Percentiles rank a stretch among this genome's conserved stretches.
These are phyloP conservation scores for Termitomyces sp. DNA, from an alignment of 768 basidiomycete species.

Conservation along the genomic window DNA sequence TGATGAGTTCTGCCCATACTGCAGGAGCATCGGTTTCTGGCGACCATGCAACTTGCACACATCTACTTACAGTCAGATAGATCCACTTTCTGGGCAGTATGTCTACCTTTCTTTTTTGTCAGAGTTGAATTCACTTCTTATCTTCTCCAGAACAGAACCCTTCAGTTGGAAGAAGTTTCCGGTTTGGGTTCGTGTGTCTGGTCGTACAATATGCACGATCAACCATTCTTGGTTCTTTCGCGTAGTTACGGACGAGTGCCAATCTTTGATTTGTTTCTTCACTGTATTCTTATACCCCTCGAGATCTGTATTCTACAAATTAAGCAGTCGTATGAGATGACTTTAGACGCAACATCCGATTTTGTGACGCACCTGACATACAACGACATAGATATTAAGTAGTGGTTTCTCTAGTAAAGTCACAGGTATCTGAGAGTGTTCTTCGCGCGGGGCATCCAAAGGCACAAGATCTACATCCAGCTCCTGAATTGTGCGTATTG, in stretches of 20 bases:
- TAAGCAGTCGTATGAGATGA: slow-evolving; percentile 10
- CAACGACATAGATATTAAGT: slow-evolving; percentile 79
- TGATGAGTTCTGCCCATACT: slow-evolving; percentile 83
- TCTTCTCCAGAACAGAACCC: slow-evolving; percentile 81
- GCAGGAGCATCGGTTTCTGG: slow-evolving; percentile 67
- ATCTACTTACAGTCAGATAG: slow-evolving; percentile 40
- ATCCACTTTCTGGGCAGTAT: slow-evolving; percentile 1
- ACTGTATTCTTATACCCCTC: slow-evolving; percentile 76
- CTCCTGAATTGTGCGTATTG: slow-evolving; percentile 83
- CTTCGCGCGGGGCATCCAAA: slow-evolving; percentile 65
- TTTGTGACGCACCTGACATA: slow-evolving; percentile 69
- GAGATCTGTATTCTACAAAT: slow-evolving; percentile 48
- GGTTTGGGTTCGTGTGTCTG: slow-evolving; percentile 54
- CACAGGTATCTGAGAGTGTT: slow-evolving; percentile 68
- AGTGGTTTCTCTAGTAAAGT: slow-evolving; percentile 84
- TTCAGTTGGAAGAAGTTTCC: slow-evolving; percentile 81
- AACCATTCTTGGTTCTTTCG: slow-evolving; percentile 92
- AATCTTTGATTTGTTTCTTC: slow-evolving; percentile 89
- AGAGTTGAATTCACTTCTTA: slow-evolving; percentile 86
- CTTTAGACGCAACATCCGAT: background rate
- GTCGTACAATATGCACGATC: slow-evolving; percentile 79
- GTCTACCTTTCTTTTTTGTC: slow-evolving; percentile 82
- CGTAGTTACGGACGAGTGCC: slow-evolving; percentile 63
- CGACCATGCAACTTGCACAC: slow-evolving; percentile 78
- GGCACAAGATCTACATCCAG: slow-evolving; percentile 72